phyloP scores from a whole-genome alignment of 2,329 filamentous ascomycete genomes.

The Nakataea oryzae region DNA sequence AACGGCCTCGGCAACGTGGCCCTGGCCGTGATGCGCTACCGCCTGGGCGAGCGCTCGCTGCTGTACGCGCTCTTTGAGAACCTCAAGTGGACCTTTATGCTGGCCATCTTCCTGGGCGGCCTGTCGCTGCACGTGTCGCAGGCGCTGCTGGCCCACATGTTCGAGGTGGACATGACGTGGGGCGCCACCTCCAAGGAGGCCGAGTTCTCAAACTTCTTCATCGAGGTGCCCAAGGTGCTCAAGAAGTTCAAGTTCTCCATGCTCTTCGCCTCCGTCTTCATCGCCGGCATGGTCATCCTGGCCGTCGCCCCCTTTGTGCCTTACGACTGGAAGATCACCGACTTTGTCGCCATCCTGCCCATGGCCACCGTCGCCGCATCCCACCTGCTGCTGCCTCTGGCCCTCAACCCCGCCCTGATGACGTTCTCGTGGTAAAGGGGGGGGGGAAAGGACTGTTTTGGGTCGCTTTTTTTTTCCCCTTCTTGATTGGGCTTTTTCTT shows the following conservation, averaged over 20 bases:
- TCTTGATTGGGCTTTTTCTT: neutral
- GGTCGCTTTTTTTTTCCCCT: neutral
- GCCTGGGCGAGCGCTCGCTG: constrained; percentile 53
- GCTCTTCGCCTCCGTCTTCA: constrained; percentile 46
- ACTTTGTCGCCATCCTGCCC: constrained; percentile 67
- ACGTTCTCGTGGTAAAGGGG: constrained; percentile 70
- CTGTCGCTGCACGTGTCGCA: constrained; percentile 72
- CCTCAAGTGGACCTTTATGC: constrained; percentile 63
- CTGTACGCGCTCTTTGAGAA: constrained; percentile 48
- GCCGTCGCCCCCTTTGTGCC: constrained; percentile 55
- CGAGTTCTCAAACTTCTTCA: constrained; percentile 75
- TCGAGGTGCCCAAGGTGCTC: constrained; percentile 69
- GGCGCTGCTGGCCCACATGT: constrained; percentile 72
- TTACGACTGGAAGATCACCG: constrained; percentile 53
- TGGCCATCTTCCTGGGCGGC: constrained; percentile 75
- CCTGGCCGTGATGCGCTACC: constrained; percentile 63
- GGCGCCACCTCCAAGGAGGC: constrained; percentile 76
- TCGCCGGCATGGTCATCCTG: constrained; percentile 53
- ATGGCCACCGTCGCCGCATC: constrained; percentile 61
- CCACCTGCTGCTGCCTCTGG: constrained; percentile 62
- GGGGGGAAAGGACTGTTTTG: too few species aligned
- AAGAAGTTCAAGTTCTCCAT: constrained; percentile 71
- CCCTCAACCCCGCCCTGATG: constrained; percentile 70
- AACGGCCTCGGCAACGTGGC: constrained; percentile 64
- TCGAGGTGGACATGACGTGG: constrained; percentile 80